Evolutionary conservation across 2,329 filamentous ascomycete genomes (phyloP).

Genomic region (Arthrobotrys musiformis): DNA sequence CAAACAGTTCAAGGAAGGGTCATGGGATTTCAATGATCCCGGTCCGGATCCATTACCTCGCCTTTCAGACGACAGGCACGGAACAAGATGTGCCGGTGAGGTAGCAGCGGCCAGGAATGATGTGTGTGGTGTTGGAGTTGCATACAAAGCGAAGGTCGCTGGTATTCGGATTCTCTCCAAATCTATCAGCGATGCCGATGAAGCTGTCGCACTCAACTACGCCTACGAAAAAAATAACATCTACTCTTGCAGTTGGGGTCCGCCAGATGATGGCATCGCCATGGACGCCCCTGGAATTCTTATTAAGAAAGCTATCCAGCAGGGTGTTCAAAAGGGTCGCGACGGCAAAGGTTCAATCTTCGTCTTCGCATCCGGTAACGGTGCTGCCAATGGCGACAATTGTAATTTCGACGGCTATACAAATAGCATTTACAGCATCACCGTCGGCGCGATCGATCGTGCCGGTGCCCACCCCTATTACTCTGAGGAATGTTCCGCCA

Average conservation of each 20-base stretch:
- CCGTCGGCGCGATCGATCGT: conserved; percentile 90
- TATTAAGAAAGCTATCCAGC: conserved; percentile 89
- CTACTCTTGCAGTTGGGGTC: conserved; percentile 98
- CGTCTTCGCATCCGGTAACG: conserved; percentile 96
- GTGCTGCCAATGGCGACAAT: conserved; percentile 86
- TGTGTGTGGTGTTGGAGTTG: conserved; percentile 93
- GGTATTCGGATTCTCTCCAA: conserved; percentile 91
- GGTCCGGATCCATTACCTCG: conserved; percentile 80
- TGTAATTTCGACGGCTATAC: conserved; percentile 99
- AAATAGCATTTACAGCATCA: conserved; percentile 99
- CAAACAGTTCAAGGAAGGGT: conserved; percentile 81
- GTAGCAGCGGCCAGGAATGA: conserved; percentile 91
- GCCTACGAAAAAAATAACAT: conserved; percentile 91
- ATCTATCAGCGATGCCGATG: conserved; percentile 88
- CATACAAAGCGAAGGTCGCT: conserved; percentile 88
- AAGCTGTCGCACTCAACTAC: conserved; percentile 92
- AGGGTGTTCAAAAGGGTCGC: conserved; percentile 88
- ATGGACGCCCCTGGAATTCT: conserved; percentile 94
- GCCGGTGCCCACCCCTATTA: conserved; percentile 92
- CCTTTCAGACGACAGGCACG: conserved; percentile 87
- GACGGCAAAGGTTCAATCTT: conserved; percentile 87
- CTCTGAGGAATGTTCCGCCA: conserved; percentile 93
- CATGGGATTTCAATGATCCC: conserved; percentile 95
- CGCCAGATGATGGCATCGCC: conserved; percentile 87
- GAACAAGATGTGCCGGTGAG: conserved; percentile 93